A percentile compares a stretch with the other conserved stretches of the same genome.
Evolutionary conservation across 2,329 filamentous ascomycete species (phyloP).

Genomic region (Sordariomycetes sp.): DNA sequence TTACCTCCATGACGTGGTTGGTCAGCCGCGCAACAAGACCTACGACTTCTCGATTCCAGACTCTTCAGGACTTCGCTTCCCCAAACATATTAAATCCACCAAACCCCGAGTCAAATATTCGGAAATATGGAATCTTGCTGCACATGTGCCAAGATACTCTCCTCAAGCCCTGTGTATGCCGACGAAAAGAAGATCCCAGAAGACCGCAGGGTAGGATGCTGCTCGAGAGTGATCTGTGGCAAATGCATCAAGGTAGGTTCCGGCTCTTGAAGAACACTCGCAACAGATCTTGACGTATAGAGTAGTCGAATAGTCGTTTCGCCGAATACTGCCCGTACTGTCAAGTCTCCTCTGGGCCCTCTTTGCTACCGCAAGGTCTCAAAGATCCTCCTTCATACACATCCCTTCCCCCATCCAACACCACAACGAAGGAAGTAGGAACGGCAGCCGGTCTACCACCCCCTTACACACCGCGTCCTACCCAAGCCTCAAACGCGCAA

Average conservation of each 20-base stretch:
- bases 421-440: slow-evolving; percentile 7
- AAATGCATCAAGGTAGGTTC: slow-evolving; percentile 56
- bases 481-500: slow-evolving; percentile 3
- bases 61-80: too few relatives aligned
- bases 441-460: slow-evolving; percentile 27
- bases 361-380: slow-evolving; percentile 50
- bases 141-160: slow-evolving; percentile 58
- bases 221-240: slow-evolving; percentile 61
- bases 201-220: slow-evolving; percentile 59
- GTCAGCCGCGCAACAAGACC: too few relatives aligned
- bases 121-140: slow-evolving; percentile 53
- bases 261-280: too few relatives aligned
- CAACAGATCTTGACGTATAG: neutral
- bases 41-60: neutral
- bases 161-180: slow-evolving; percentile 39
- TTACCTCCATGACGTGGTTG: too few relatives aligned
- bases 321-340: slow-evolving; percentile 64
- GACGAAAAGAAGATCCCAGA: slow-evolving; percentile 51
- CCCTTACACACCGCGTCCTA: slow-evolving; percentile 22
- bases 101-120: too few relatives aligned
- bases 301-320: slow-evolving; percentile 59
- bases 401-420: slow-evolving; percentile 17
- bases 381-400: slow-evolving; percentile 61
- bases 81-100: too few relatives aligned
- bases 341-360: slow-evolving; percentile 56